Conservation (phyloP, 805 yeast species). For the Kregervanrija fluxuum region DNA sequence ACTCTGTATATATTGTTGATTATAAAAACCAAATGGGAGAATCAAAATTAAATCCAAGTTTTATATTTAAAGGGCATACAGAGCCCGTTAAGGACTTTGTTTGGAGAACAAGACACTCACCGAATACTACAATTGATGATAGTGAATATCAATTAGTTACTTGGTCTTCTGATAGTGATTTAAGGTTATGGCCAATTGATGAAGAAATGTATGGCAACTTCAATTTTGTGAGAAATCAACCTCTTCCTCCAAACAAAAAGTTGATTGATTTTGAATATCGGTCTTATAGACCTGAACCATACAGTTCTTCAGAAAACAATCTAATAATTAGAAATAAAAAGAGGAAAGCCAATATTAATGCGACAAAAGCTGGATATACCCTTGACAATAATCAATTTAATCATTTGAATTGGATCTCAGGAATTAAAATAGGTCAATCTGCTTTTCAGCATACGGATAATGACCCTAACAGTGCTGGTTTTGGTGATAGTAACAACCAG, state of each 20-base stretch:
- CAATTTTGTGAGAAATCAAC: conserved; percentile 25
- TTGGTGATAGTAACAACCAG: conserved; percentile 27
- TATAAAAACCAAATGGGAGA: conserved; percentile 32
- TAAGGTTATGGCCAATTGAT: conserved; percentile 71
- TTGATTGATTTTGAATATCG: conserved; percentile 30
- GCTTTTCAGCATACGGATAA: conserved; percentile 29
- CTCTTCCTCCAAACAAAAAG: conserved; percentile 26
- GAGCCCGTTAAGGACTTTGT: conserved; percentile 83
- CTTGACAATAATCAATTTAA: conserved; percentile 37
- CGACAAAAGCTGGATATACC: conserved; percentile 27
- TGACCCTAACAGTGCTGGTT: conserved; percentile 30
- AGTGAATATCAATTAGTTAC: conserved; percentile 87
- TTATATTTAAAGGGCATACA: conserved; percentile 70
- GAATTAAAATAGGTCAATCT: conserved; percentile 67
- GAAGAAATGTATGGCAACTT: conserved; percentile 42
- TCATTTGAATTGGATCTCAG: conserved; percentile 88
- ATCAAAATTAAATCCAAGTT: conserved; percentile 41
- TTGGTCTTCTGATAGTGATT: conserved; percentile 86
- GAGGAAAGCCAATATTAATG: conserved; percentile 5
- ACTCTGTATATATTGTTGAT: conserved; percentile 51
- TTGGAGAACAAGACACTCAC: conserved; percentile 65
- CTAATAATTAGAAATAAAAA: conserved; percentile 14
- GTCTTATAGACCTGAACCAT: conserved; percentile 49
- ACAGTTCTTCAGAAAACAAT: conserved; percentile 14
- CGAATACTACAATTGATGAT: conserved; percentile 43